Base-by-base conservation (phyloP, 2,329 filamentous ascomycete genomes). In the Mycocentrospora acerina region DNA sequence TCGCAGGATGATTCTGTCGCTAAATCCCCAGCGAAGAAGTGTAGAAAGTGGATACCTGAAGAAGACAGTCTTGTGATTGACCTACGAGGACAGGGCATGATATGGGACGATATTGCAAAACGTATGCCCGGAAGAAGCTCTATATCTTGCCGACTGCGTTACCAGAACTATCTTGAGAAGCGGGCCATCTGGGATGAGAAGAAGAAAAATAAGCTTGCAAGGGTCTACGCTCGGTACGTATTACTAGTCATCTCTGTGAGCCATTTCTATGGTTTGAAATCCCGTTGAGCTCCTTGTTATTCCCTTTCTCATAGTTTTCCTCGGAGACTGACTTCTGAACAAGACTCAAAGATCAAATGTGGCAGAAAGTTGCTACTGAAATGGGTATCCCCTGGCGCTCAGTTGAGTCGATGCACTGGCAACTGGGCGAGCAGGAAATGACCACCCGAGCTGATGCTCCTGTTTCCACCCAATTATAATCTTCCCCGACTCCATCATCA, bases 41-140 rank as follows among this genome's bases (percentile, higher is more conserved):
- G 96, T 68, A 95, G 88, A 63, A 97, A 97, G 70, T 97, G 93
- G 93, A 94, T 88, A 4, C 77, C 86, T 1, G 89, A 96, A 46
- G 91, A 97, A 67, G 90, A 97, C 68, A 82, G 86, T n/a, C 74
- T 93, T 32, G 95, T 95, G 56, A 95, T 96, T 57, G 88, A 94
- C 66, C 79, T 97, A 46, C 82, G 91, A 41, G 88, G 89, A 25
- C 84, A 84, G 55, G 88, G 88, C 7, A 95, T 96, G 89, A 97
- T 97, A 66, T 97, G 91, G 93, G 91, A 97, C 64, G 91, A 97
- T 68, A 96, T 97, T 58, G 94, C 89, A 46, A 94, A 91, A 72
- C 81, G 85, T 37, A 74, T 97, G 33, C 90, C 90, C 2, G 91
- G 91, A 46, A 82, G 93, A 55, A 96, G 90, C 69, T 85, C 90